A percentile compares a stretch with the other conserved stretches of the same genome.
Conservation (phyloP, 2,329 filamentous ascomycete genomes). For the Arachnomyces sp. region DNA sequence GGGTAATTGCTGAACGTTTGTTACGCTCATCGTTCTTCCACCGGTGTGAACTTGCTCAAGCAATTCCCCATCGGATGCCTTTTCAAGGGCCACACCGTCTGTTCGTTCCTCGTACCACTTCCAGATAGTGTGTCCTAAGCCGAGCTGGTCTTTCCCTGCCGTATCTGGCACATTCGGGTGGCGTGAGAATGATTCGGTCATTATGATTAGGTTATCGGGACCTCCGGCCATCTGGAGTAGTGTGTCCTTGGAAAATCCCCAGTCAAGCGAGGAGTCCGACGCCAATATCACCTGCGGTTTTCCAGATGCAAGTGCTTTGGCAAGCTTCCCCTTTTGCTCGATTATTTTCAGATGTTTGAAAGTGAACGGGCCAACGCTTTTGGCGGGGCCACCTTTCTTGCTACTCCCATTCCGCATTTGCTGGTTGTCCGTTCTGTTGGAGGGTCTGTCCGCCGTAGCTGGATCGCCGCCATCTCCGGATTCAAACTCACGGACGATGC, state of each 20-base stretch:
- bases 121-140: conserved; percentile 69
- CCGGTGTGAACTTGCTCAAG: conserved; percentile 60
- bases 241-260: conserved; percentile 85
- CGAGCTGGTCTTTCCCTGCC: conserved; percentile 34
- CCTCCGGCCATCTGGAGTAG: conserved; percentile 67
- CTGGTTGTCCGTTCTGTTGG: conserved; percentile 36
- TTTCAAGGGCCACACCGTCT: conserved; percentile 55
- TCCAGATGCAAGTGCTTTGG: conserved; percentile 52
- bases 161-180: conserved; percentile 16
- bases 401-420: conserved; percentile 27
- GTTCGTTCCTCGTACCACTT: conserved; percentile 64
- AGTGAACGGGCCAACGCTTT: conserved; percentile 67
- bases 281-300: conserved; percentile 71
- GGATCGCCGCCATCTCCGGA: conserved; percentile 42
- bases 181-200: conserved; percentile 60
- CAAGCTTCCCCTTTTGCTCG: conserved; percentile 71
- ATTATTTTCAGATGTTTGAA: conserved; percentile 78
- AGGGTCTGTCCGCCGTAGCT: conserved; percentile 21
- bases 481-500: conserved; percentile 86
- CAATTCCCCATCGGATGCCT: conserved; percentile 46
- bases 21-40: conserved; percentile 54
- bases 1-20: conserved; percentile 53
- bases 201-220: conserved; percentile 70
- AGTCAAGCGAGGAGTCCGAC: conserved; percentile 81
- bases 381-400: conserved; percentile 29